Evolutionary conservation across 2,329 filamentous ascomycete species (phyloP).

Genomic region (Xylaria hypoxylon): DNA sequence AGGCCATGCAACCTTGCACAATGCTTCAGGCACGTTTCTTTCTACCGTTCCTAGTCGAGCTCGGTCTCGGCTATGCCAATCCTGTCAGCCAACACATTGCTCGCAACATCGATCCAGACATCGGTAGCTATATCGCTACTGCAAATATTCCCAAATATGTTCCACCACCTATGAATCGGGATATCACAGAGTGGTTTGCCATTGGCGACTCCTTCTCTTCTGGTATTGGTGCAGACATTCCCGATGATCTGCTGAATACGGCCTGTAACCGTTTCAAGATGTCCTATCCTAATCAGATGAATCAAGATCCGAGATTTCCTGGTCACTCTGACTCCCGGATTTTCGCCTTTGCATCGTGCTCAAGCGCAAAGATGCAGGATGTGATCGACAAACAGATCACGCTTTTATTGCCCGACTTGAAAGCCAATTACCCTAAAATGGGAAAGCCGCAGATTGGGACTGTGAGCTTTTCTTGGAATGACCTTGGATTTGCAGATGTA

Average conservation of each 20-base stretch:
- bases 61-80: background rate
- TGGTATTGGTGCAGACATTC: constrained; percentile 7
- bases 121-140: background rate
- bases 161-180: background rate
- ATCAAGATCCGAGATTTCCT: constrained; percentile 1
- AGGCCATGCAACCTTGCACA: too few species aligned
- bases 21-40: background rate
- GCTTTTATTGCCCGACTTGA: background rate
- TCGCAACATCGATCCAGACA: background rate
- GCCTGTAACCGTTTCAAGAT: constrained; percentile 7
- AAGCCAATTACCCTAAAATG: constrained; percentile 7
- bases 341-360: constrained; percentile 17
- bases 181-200: constrained; percentile 20
- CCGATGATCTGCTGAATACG: background rate
- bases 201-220: constrained; percentile 19
- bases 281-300: constrained; percentile 17
- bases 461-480: constrained; percentile 13
- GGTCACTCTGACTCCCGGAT: background rate
- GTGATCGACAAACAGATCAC: background rate
- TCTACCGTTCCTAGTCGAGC: background rate
- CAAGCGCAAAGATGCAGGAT: background rate
- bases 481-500: constrained; percentile 5
- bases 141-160: constrained; percentile 14
- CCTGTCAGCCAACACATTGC: background rate
- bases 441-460: constrained; percentile 17